Evolutionary conservation across 768 basidiomycete species (phyloP).

Genomic region (Suillus americanus): DNA sequence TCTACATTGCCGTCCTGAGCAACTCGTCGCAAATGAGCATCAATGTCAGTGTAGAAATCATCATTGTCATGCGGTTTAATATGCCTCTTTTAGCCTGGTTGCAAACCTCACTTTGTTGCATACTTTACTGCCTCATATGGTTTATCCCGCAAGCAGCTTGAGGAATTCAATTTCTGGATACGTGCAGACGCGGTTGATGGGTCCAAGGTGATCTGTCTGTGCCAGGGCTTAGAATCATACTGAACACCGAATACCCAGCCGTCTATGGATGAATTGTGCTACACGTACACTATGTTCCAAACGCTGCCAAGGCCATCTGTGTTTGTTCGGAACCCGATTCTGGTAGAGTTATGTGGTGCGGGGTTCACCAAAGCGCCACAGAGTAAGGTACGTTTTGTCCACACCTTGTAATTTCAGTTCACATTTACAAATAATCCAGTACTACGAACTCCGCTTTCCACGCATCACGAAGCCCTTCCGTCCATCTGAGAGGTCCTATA

Average conservation of each 20-base stretch:
- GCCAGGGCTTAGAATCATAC: not conserved
- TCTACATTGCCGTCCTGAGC: conserved; percentile 70
- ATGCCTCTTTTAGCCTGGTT: conserved; percentile 33
- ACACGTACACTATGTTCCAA: conserved; percentile 50
- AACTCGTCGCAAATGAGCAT: conserved; percentile 43
- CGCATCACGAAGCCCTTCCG: conserved; percentile 72
- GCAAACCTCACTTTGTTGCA: conserved; percentile 63
- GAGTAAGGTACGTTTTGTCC: conserved; percentile 43
- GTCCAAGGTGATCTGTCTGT: not conserved
- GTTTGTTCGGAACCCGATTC: conserved; percentile 59
- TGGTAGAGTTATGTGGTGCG: conserved; percentile 77
- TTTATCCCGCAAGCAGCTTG: conserved; percentile 61
- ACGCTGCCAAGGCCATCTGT: conserved; percentile 52
- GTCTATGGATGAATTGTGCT: conserved; percentile 41
- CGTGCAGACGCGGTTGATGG: conserved; percentile 26
- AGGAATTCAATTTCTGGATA: conserved; percentile 69
- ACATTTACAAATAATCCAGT: conserved; percentile 37
- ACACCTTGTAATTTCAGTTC: not conserved
- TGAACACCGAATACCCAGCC: conserved; percentile 15
- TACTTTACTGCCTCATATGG: conserved; percentile 83
- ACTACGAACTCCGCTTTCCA: conserved; percentile 85
- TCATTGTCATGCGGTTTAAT: not conserved
- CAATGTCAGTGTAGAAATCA: conserved; percentile 35
- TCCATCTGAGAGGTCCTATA: conserved; percentile 62
- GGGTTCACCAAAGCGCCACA: conserved; percentile 73